Base-by-base conservation (phyloP, 148 eudicot genomes). In the Rhododendron kiyosumense region DNA sequence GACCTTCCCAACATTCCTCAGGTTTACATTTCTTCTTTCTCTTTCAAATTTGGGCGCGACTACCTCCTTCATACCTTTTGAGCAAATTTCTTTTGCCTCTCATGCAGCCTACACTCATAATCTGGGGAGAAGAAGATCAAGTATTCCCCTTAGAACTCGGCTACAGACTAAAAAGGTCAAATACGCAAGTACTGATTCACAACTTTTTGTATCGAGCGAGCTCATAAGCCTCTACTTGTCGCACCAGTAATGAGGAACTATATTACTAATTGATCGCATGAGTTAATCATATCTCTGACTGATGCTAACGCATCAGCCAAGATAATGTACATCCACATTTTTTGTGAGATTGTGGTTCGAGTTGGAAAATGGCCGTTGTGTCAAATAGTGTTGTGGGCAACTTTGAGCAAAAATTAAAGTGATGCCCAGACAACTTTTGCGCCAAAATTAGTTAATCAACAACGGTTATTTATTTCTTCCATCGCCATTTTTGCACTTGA, bases 71-170 rank as follows among this genome's bases (percentile, higher is more conserved):
- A n/a, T 14, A 3, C 81, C 32, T 22, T 78, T 12, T 78, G n/a
- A 38, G 28, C 30, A 41, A 20, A n/a, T 78, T 43, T 78, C 32
- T 45, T 24, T 43, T 52, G 18, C 15, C 18, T 52, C 28, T 51
- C 38, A 18, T 75, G 91, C 93, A 96, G 99, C 94, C 94, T 81
- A 96, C 99, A 22, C 84, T 96, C 67, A 91, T 96, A 87, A 59
- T 95, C 0, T 95, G 99, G 98, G 99, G 98, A 88, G 97, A 95
- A 52, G 89, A 91, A 71, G 99, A 96, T 87, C 91, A 87, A 83
- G 87, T 96, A 26, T 96, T 96, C 51, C 98, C 98, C 0, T 9
- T 96, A 17, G 96, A 95, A 88, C 90, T 95, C 38, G 99, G 89
- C 71, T 79, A 94, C 86, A 90, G 98, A 90, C 88, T 96, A 81